phyloP scores from a whole-genome alignment of 257 asterid species.

The Mitragyna speciosa region DNA sequence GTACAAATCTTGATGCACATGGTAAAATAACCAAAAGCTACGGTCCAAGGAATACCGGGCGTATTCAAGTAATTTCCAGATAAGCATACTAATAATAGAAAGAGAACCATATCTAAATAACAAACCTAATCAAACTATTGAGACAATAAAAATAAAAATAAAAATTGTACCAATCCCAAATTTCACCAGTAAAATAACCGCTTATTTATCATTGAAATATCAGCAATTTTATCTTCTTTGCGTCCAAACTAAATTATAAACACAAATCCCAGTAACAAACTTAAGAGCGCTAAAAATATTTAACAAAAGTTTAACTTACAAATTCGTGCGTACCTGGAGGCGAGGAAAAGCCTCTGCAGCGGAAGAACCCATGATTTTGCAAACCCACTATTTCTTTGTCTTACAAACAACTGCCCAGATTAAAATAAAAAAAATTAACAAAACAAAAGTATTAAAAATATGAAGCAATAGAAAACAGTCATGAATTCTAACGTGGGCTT shows the following conservation, averaged over 20 bases:
- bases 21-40: too few species aligned
- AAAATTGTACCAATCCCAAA: too few species aligned
- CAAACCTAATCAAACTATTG: too few species aligned
- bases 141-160: too few species aligned
- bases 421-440: not conserved
- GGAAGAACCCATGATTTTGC: conserved; percentile 42
- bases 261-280: not conserved
- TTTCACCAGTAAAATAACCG: too few species aligned
- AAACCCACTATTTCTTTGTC: conserved; percentile 7
- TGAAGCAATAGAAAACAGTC: too few species aligned
- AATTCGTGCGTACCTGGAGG: conserved; percentile 41
- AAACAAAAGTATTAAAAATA: too few species aligned
- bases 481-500: not conserved
- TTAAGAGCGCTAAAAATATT: not conserved
- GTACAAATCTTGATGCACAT: too few species aligned
- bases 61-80: too few species aligned
- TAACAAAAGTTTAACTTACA: not conserved
- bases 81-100: too few species aligned
- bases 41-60: too few species aligned
- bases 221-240: not conserved
- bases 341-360: conserved; percentile 39
- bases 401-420: conserved; percentile 17
- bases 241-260: not conserved
- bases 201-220: not conserved
- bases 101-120: too few species aligned